Evolutionary conservation across 169 alveolate genomes (phyloP), one percentile per base, ranked within the genome.

Genomic region (Cryptosporidium sp.): DNA sequence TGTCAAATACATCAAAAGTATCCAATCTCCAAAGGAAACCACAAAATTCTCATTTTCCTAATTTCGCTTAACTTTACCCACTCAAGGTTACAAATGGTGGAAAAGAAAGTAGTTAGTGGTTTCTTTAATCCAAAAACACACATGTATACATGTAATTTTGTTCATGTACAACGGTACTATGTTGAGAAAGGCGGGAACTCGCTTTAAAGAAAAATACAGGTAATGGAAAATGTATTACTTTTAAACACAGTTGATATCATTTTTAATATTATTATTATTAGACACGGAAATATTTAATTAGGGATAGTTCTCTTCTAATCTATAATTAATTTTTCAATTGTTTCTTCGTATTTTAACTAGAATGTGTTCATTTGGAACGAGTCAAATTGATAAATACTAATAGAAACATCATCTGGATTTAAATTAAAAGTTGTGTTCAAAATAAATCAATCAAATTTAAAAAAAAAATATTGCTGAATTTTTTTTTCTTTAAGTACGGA

Each of bases 41-140:
- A 41, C 45, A 18, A 59, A 59, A 21, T 73, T 73, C 45, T 73
- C 86, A 8, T 73, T 73, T 55, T 23, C 70, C 7, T 73, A 59
- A 39, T 2, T 23, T 35, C 10, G 5, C 29, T 3, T n/a, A 21
- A 35, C 45, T 65, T 29, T 65, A 48, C 10, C 21, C 55, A 14
- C 55, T 55, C 62, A 23, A 21, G 2, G 37, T 37, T 26, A 9
- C 6, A n/a, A 3, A 55, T 21, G 35, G 67, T 9, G 35, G 10
- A 26, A 26, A 26, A 26, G 12, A 41, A 41, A 7, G 48, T 2
- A 16, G 3, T 21, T 23, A 9, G 21, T 16, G 67, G 5, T 21
- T 26, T 3, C 35, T 55, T 26, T 16, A n/a, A 8, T 26, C 3
- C 7, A n/a, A 52, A n/a, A 52, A 52, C 29, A 55, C 67, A 37